phyloP scores from a whole-genome alignment of 441 rosid genomes.

The Syzygium malaccense region DNA sequence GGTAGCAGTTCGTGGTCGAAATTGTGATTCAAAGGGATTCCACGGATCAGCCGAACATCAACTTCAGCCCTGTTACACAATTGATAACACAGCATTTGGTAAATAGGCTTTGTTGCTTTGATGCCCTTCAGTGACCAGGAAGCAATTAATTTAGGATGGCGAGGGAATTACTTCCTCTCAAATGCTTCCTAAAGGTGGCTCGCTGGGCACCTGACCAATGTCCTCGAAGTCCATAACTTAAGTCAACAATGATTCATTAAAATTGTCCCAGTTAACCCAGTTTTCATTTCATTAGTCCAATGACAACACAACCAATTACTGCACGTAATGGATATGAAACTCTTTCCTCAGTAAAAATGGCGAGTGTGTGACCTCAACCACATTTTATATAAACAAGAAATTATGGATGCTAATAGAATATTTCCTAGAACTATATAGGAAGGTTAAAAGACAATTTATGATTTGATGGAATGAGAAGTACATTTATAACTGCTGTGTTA shows the following conservation, averaged over 20 bases:
- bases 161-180: background rate
- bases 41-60: background rate
- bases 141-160: background rate
- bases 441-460: too few species aligned
- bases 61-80: background rate
- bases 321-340: too few species aligned
- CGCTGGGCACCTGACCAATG: background rate
- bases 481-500: background rate
- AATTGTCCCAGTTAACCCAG: background rate
- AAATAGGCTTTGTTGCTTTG: background rate
- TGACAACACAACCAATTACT: fast-evolving
- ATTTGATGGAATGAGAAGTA: background rate
- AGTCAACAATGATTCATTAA: background rate
- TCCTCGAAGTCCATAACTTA: background rate
- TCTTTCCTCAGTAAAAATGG: too few species aligned
- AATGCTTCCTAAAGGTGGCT: background rate
- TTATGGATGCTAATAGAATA: too few species aligned
- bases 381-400: too few species aligned
- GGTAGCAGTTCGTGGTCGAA: background rate
- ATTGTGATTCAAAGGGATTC: background rate
- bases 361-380: too few species aligned
- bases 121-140: background rate
- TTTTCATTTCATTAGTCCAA: background rate
- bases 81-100: background rate
- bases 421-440: too few species aligned